Base-by-base conservation (phyloP, 345 rosid genomes). In the Pugionium cornutum region DNA sequence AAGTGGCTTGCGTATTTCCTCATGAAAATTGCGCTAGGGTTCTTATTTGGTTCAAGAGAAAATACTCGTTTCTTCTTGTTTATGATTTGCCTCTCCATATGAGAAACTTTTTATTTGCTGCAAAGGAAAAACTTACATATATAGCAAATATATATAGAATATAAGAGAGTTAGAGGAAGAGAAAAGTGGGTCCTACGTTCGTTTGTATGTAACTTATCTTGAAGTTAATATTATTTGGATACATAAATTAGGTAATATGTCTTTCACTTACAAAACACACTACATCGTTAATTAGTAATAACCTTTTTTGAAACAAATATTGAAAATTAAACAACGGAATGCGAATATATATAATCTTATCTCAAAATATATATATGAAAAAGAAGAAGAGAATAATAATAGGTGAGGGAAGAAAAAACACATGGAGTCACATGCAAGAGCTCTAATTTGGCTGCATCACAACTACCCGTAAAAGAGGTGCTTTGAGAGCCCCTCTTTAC, bases 351-450 rank as follows among this genome's bases (percentile, higher is more conserved):
- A 51, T 0, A 9, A 42, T 10, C n/a, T 29, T 26, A 60, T n/a
- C 59, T 42, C 60, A 42, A 55, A 28, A 4, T 62, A 53, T 28
- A 36, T 26, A 69, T 0, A 30, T 7, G 34, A 36, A 10, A 9
- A 60, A 34, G 41, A 28, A 42, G 68, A 31, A 70, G 44, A 42
- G 48, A 36, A 58, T 66, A 66, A 73, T 52, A 60, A 66, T 43
- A 57, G 61, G 57, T 11, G 76, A 65, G 70, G 49, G 57, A 53
- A 60, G 55, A 73, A 73, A 58, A 66, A 73, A 73, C 77, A 73
- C 77, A 73, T 73, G 77, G 77, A 73, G 72, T 73, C 72, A 73
- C 77, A 73, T 73, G 77, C 72, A 66, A 66, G 62, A 41, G 72
- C 57, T 73, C 77, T 73, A 44, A 66, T 66, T 73, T 73, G 72